Evolutionary conservation across 2,329 filamentous ascomycete genomes (phyloP).

Genomic region (Colletotrichum cereale): DNA sequence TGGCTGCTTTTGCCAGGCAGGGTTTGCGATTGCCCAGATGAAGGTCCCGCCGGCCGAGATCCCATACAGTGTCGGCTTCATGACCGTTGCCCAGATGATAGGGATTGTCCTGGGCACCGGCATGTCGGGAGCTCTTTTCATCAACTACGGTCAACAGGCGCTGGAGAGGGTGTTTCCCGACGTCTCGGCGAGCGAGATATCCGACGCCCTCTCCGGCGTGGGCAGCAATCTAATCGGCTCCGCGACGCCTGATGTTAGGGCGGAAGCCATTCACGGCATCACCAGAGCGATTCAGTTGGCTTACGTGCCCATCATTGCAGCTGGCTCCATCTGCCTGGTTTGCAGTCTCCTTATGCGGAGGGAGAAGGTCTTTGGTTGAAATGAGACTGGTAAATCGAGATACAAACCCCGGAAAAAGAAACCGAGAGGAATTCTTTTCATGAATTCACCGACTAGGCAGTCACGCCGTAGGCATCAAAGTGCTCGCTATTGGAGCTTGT

Average conservation of each 20-base stretch:
- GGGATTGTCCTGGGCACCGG: constrained; percentile 36
- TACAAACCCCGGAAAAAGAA: too few species aligned
- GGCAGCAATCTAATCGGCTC: neutral
- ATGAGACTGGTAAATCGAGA: neutral
- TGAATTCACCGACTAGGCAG: neutral
- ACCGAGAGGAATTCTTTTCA: too few species aligned
- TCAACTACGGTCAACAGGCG: constrained; percentile 13
- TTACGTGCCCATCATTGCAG: neutral
- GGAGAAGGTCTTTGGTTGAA: constrained; percentile 7
- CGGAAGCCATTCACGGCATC: constrained; percentile 1
- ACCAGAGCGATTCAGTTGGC: neutral
- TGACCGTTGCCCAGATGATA: constrained; percentile 46
- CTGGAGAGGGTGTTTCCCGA: neutral
- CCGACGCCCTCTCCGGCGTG: neutral
- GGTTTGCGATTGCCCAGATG: constrained; percentile 50
- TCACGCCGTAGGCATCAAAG: too few species aligned
- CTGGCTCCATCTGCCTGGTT: constrained; percentile 5
- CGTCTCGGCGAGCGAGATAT: constrained; percentile 2
- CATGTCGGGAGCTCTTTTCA: constrained; percentile 37
- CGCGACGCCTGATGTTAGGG: neutral
- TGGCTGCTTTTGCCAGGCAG: constrained; percentile 49
- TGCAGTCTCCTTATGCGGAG: constrained; percentile 9
- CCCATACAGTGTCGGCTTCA: constrained; percentile 50
- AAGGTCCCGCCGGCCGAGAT: constrained; percentile 47
- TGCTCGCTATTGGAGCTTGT: neutral